phyloP scores from a whole-genome alignment of 805 yeast genomes.

The Candida caryicola region DNA sequence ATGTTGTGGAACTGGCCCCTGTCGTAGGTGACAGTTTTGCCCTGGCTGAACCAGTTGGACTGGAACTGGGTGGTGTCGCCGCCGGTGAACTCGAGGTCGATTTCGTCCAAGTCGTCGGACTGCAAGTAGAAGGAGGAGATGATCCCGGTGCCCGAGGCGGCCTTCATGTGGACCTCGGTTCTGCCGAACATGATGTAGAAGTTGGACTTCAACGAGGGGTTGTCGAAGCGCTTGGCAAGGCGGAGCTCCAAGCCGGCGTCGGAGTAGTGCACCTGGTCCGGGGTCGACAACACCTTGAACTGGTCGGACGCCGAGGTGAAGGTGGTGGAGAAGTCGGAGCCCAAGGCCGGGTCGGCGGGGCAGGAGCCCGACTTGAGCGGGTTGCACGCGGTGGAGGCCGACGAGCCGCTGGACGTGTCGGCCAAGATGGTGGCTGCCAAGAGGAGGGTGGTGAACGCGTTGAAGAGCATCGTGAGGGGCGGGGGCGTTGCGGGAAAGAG shows the following conservation, averaged over 20 bases:
- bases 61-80: conserved; percentile 14
- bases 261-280: conserved; percentile 25
- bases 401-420: not conserved
- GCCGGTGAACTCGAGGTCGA: conserved; percentile 16
- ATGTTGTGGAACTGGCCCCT: conserved; percentile 14
- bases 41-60: conserved; percentile 15
- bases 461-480: conserved; percentile 5
- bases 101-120: conserved; percentile 16
- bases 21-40: conserved; percentile 13
- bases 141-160: conserved; percentile 14
- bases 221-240: conserved; percentile 13
- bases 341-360: conserved; percentile 56
- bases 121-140: conserved; percentile 14
- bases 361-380: conserved; percentile 24
- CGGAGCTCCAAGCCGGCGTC: conserved; percentile 12
- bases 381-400: conserved; percentile 17
- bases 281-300: conserved; percentile 42
- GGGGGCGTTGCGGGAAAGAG: not conserved
- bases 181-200: conserved; percentile 18
- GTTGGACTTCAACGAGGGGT: conserved; percentile 14
- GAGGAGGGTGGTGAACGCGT: conserved; percentile 6
- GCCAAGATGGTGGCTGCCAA: conserved; percentile 4
- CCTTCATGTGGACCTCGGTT: conserved; percentile 14
- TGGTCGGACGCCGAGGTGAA: conserved; percentile 48
- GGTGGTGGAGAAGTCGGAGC: conserved; percentile 48